These are phyloP conservation scores for Chiua virens DNA, from an alignment of 768 basidiomycete species.

Conservation along the genomic window DNA sequence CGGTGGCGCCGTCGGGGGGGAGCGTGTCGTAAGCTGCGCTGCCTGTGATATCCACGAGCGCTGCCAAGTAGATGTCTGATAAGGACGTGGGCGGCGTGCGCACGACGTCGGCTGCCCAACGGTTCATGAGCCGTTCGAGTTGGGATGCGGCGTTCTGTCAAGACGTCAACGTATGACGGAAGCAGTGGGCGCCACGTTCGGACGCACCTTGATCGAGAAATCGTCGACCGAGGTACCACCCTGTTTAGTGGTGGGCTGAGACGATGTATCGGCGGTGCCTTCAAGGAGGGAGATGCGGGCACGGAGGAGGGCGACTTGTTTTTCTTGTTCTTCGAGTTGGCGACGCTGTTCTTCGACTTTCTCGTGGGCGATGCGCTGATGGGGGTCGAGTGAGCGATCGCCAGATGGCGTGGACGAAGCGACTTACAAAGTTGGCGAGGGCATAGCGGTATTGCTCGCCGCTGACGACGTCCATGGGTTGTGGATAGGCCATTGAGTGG, in stretches of 20 bases:
- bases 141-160: conserved; percentile 75
- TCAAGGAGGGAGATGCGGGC: conserved; percentile 73
- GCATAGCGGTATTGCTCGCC: conserved; percentile 81
- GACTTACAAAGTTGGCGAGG: conserved; percentile 73
- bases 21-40: conserved; percentile 42
- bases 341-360: conserved; percentile 80
- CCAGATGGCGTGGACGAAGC: not conserved
- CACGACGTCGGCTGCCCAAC: conserved; percentile 81
- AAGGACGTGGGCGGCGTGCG: conserved; percentile 55
- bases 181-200: not conserved
- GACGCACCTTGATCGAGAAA: conserved; percentile 79
- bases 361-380: conserved; percentile 81
- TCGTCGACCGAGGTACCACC: conserved; percentile 76
- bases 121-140: conserved; percentile 80
- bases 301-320: conserved; percentile 73
- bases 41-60: conserved; percentile 57
- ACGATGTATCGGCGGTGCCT: conserved; percentile 49
- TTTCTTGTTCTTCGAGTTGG: conserved; percentile 82
- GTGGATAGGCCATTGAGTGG: conserved; percentile 17
- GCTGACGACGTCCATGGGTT: conserved; percentile 35
- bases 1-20: conserved; percentile 40
- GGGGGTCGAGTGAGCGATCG: not conserved
- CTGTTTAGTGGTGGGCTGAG: conserved; percentile 28
- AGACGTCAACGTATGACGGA: not conserved
- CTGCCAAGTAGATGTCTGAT: conserved; percentile 54